Conservation (phyloP, 495 filamentous ascomycete species). For the Aeminium ludgeri region DNA sequence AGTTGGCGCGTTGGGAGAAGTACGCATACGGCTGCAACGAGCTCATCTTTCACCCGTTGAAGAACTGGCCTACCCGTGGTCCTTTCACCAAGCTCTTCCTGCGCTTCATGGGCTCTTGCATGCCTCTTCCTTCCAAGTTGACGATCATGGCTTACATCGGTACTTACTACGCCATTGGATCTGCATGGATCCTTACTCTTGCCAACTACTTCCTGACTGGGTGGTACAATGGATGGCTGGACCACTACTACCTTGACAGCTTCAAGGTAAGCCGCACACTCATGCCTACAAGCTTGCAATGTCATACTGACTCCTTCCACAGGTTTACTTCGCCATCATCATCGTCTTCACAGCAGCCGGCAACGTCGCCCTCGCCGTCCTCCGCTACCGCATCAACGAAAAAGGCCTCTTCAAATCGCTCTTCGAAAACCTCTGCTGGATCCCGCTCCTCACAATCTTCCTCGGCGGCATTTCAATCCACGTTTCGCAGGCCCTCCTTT, state of each 20-base stretch:
- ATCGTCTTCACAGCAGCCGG: conserved; percentile 31
- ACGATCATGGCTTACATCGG: conserved; percentile 72
- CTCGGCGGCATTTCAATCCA: conserved; percentile 33
- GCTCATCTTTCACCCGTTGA: conserved; percentile 57
- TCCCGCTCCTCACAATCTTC: conserved; percentile 31
- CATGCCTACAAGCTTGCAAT: no score
- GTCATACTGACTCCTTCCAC: no score
- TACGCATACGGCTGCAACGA: conserved; percentile 82
- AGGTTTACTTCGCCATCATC: conserved; percentile 34
- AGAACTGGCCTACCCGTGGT: conserved; percentile 35
- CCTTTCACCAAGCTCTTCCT: conserved; percentile 64
- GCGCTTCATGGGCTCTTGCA: conserved; percentile 50
- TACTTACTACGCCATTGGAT: conserved; percentile 69
- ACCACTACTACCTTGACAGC: conserved; percentile 33
- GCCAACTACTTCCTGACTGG: conserved; percentile 63
- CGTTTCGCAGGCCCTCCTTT: conserved; percentile 29
- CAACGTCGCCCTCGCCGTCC: conserved; percentile 31
- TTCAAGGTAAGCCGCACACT: no score
- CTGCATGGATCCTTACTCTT: conserved; percentile 62
- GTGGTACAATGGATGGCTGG: conserved; percentile 31
- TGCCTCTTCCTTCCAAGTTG: conserved; percentile 61
- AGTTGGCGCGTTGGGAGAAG: conserved; percentile 70
- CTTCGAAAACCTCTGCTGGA: conserved; percentile 31
- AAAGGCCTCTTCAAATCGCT: conserved; percentile 21
- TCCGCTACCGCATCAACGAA: conserved; percentile 30